Evolutionary conservation across 495 filamentous ascomycete genomes (phyloP), one percentile per base, ranked within the genome.

Genomic region (Talaromyces borbonicus): DNA sequence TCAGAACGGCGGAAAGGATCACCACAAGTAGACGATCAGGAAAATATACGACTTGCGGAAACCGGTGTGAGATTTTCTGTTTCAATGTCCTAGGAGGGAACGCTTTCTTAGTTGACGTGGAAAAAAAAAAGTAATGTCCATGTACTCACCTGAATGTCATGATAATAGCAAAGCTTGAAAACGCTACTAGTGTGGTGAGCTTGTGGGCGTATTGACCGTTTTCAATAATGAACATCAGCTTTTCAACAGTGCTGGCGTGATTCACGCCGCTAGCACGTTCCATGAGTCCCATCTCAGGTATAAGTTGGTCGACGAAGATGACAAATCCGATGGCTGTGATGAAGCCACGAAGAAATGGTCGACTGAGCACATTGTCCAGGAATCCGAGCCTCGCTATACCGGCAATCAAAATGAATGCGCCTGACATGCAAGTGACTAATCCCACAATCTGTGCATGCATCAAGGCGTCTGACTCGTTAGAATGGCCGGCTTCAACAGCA

Each of bases 281-380:
- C n/a, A 71, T 69, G 14, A 99, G 71, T 4, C 92, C 92, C 56
- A 90, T 71, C 60, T 97, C 88, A 2, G 89, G 87, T 30, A 96
- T 84, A 38, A 95, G 66, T 62, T 99, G 92, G 60, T 97, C 92
- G 23, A 96, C 85, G 36, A 93, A 74, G 57, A 99, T 97, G 37
- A 97, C 89, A 35, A 94, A 84, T 26, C 92, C 92, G 59, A 99
- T 87, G 25, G 93, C 90, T 39, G 83, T 90, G 62, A 99, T 96
- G 62, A 99, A 99, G 2, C 92, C 92, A 44, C 92, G 71, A 23
- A 97, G 65, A 51, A 99, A 95, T 0, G 92, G 93, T 22, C 90
- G 72, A 51, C 87, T 94, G 45, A 99, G 72, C 32, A 99, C 90
- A 57, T 84, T 93, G 57, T 99, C 92, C 49, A 99, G 58, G 52